Conservation (phyloP, 2,329 filamentous ascomycete species). For the Pyricularia grisea region DNA sequence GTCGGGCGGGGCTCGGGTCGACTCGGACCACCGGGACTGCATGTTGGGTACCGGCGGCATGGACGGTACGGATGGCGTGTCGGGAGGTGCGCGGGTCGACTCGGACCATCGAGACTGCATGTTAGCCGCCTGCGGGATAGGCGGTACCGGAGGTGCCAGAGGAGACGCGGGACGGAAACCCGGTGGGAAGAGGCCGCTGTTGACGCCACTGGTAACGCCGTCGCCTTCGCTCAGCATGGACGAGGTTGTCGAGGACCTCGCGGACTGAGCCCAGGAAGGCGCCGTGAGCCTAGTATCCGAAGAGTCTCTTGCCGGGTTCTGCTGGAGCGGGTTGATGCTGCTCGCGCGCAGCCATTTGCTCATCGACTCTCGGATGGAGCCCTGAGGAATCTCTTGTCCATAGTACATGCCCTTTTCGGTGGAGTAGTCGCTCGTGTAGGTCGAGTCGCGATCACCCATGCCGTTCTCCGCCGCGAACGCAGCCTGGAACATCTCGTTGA, state of each 20-base stretch:
- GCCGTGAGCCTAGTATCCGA: not conserved
- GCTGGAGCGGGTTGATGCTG: not conserved
- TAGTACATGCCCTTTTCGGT: not conserved
- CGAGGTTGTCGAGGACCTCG: not conserved
- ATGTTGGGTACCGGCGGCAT: not conserved
- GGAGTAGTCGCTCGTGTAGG: not conserved
- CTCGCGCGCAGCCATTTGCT: constrained; percentile 1
- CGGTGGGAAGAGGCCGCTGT: not conserved
- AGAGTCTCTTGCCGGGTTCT: not conserved
- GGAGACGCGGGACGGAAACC: constrained; percentile 1
- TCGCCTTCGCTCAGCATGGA: not conserved
- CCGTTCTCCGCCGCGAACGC: constrained; percentile 5
- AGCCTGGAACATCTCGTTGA: constrained; percentile 4
- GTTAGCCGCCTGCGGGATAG: not conserved
- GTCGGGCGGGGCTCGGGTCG: not conserved
- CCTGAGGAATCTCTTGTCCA: not conserved
- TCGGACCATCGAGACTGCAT: constrained; percentile 4
- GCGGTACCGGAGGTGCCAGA: not conserved
- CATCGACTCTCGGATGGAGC: not conserved
- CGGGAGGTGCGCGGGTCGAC: constrained; percentile 1
- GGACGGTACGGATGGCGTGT: not conserved
- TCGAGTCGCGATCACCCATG: not conserved
- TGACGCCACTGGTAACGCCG: not conserved
- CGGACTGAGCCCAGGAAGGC: not conserved
- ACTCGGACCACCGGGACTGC: constrained; percentile 5